These are phyloP conservation scores for Globisporangium camurandrum DNA, from an alignment of 352 stramenopile species.

Conservation along the genomic window DNA sequence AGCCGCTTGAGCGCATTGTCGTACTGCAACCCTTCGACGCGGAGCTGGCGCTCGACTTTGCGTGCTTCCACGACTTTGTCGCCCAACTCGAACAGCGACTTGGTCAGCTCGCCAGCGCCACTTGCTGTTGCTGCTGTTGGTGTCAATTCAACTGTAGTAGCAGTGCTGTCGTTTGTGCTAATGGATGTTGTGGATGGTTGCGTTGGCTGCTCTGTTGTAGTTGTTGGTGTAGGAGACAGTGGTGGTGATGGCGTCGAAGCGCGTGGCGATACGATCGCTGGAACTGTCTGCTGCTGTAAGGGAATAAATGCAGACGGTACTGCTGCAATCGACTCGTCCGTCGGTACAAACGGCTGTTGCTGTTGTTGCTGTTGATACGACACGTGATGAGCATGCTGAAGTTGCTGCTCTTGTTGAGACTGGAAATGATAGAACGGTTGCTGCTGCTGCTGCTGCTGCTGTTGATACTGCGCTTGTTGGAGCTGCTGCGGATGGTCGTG, in stretches of 20 bases:
- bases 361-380: slow-evolving; percentile 3
- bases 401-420: slow-evolving; percentile 1
- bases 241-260: background rate
- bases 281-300: background rate
- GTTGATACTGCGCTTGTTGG: background rate
- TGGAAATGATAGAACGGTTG: background rate
- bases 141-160: background rate
- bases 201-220: too few species aligned
- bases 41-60: slow-evolving; percentile 9
- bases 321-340: background rate
- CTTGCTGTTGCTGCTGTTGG: background rate
- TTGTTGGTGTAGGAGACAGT: background rate
- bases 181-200: background rate
- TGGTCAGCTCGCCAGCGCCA: background rate
- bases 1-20: slow-evolving; percentile 16
- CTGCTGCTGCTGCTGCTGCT: slow-evolving; percentile 1
- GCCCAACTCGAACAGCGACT: slow-evolving; percentile 5
- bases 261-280: background rate
- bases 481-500: slow-evolving; percentile 1
- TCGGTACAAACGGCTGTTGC: background rate
- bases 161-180: background rate
- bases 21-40: slow-evolving; percentile 12
- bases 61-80: slow-evolving; percentile 14
- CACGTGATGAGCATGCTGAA: background rate
- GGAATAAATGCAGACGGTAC: background rate